These are phyloP conservation scores for Wallacemonas sp. DNA, from an alignment of 208 protist species.

Conservation along the genomic window DNA sequence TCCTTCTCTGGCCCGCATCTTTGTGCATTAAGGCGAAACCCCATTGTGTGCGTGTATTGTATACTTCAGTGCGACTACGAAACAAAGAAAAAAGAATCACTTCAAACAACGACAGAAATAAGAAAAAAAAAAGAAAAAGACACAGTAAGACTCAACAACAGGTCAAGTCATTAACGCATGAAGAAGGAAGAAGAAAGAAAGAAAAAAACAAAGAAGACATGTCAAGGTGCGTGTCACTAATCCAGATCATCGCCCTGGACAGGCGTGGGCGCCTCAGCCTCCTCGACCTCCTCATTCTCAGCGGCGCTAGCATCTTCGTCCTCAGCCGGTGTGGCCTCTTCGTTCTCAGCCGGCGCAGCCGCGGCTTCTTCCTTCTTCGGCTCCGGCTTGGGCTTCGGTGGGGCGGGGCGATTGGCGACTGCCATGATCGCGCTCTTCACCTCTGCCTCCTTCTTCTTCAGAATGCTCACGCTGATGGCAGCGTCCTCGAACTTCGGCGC, in stretches of 20 bases:
- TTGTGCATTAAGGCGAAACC: no score
- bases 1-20: constrained; percentile 8
- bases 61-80: constrained; percentile 9
- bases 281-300: constrained; percentile 24
- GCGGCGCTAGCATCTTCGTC: constrained; percentile 13
- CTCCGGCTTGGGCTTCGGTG: constrained; percentile 48
- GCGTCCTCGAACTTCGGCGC: constrained; percentile 48
- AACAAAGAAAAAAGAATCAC: constrained; percentile 4
- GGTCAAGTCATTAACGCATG: no score
- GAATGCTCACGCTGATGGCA: constrained; percentile 26
- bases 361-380: constrained; percentile 23
- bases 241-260: constrained; percentile 18
- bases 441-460: constrained; percentile 42
- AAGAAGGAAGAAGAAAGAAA: neutral
- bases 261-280: constrained; percentile 9
- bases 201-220: neutral
- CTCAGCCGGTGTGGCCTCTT: constrained; percentile 12
- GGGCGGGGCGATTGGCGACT: constrained; percentile 55
- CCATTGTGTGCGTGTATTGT: no score
- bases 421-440: constrained; percentile 37
- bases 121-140: constrained; percentile 23
- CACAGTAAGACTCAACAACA: neutral
- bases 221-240: no score
- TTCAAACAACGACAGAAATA: constrained; percentile 9
- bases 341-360: constrained; percentile 19